Conservation (phyloP, 257 asterid genomes). For the Plantago major region DNA sequence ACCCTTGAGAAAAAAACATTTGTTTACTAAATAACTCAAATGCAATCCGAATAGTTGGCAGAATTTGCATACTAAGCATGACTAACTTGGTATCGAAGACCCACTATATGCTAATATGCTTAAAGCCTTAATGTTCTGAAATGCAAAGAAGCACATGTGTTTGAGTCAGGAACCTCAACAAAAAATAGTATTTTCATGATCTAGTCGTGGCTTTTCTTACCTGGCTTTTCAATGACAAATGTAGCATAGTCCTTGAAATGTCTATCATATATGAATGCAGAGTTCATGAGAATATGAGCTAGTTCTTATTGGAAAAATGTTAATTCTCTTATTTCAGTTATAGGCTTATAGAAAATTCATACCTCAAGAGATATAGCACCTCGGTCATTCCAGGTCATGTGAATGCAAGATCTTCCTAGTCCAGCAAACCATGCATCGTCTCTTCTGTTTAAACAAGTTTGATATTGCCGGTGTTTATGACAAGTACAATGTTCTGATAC, state of each 20-base stretch:
- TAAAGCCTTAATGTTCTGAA: too few species aligned
- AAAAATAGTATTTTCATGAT: neutral
- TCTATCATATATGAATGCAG: too few species aligned
- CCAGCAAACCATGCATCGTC: slow-evolving; percentile 87
- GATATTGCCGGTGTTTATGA: slow-evolving; percentile 9
- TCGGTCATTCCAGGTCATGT: slow-evolving; percentile 88
- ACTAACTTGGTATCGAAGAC: too few species aligned
- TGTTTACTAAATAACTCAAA: slow-evolving; percentile 6
- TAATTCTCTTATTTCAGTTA: neutral
- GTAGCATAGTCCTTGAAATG: too few species aligned
- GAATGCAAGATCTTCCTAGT: slow-evolving; percentile 82
- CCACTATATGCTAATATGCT: too few species aligned
- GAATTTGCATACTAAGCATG: slow-evolving; percentile 2
- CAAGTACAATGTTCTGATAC: neutral
- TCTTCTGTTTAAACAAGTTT: slow-evolving; percentile 45
- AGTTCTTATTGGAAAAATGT: neutral
- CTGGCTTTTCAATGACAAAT: too few species aligned
- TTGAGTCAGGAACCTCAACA: too few species aligned
- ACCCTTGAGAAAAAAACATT: slow-evolving; percentile 52
- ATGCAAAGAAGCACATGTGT: too few species aligned
- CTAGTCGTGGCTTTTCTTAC: slow-evolving; percentile 3
- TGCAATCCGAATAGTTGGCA: neutral
- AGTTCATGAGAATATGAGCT: too few species aligned
- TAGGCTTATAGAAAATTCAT: slow-evolving; percentile 17
- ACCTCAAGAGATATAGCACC: slow-evolving; percentile 98